Evolutionary conservation across 23 red algal genomes (phyloP), one percentile per base, ranked within the genome.

Genomic region (Agarophyton chilense): DNA sequence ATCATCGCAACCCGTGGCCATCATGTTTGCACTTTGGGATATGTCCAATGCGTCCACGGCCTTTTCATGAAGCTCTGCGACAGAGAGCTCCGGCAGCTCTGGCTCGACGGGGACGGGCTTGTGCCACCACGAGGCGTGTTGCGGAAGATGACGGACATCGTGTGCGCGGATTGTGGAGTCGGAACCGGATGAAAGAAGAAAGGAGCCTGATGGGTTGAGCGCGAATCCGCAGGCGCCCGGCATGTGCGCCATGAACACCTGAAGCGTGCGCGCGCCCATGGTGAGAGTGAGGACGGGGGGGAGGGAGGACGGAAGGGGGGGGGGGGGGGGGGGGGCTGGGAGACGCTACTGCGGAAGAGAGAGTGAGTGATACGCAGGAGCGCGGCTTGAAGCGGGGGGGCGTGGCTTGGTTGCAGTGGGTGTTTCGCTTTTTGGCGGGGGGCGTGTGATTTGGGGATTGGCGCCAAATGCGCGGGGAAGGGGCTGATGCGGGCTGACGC

Each of bases 1-100:
- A 46, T 95, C 92, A 28, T 81, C 92, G 43, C 77, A 65, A 7
- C 84, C 92, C 3, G 92, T 90, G 47, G 84, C 92, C 44, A 95
- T 63, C 17, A 53, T 43, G 24, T 35, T 29, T 19, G 50, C 52
- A 18, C 26, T 60, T 1, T 84, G 83, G 49, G 82, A 54, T 19
- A 95, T 32, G 38, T 71, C 84, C 71, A 94, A 28, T 4, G 89
- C 47, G 13, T 68, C 62, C 18, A 92, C 77, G 1, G 89, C 55
- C 79, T 76, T 76, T n/a, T 70, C 77, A 29, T 92, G 89, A n/a
- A 84, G 21, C 17, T 82, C 89, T n/a, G 89, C 56, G 28, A 63
- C 60, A 46, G 65, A 34, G 28, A 84, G 10, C 17, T 84, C 65
- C 26, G 63, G 40, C 26, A 92, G 38, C 10, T 76, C 79, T 39